Percentiles rank a stretch among this genome's conserved stretches.
These are phyloP conservation scores for Polyporus tsugae DNA, from an alignment of 1,284 basidiomycete species.

Conservation along the genomic window DNA sequence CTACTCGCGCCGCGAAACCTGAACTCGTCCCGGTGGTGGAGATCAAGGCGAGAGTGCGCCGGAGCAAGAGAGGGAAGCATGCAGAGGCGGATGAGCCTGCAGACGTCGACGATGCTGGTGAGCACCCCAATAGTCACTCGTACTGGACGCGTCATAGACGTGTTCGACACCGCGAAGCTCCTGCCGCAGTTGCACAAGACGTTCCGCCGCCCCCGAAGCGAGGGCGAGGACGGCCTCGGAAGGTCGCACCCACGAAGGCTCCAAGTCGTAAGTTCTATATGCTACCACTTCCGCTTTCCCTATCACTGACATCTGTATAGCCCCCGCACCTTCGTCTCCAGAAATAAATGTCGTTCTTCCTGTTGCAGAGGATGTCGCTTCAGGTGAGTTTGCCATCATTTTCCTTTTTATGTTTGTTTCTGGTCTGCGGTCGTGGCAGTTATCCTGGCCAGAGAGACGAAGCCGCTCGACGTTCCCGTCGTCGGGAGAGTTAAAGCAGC, in stretches of 20 bases:
- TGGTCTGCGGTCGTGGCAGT: no score
- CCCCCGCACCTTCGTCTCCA: not conserved
- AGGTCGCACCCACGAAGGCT: not conserved
- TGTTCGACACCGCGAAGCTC: not conserved
- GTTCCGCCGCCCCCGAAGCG: not conserved
- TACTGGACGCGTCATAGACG: conserved; percentile 2
- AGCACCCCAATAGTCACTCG: not conserved
- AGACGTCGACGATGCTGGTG: conserved; percentile 12
- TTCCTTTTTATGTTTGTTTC: not conserved
- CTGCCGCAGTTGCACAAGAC: not conserved
- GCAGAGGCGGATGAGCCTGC: not conserved
- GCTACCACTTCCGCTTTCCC: not conserved
- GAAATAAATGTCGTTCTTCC: no score
- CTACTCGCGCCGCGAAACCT: conserved; percentile 20
- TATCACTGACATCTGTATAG: not conserved
- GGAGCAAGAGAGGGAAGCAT: conserved; percentile 16
- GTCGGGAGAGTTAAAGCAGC: no score
- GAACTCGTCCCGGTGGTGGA: conserved; percentile 30
- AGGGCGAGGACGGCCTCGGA: conserved; percentile 11
- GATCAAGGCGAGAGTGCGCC: conserved; percentile 23
- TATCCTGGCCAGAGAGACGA: no score
- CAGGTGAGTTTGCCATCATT: not conserved
- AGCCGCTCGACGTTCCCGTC: no score
- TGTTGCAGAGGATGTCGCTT: not conserved
- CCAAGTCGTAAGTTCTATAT: not conserved